A percentile compares a stretch with the other conserved stretches of the same genome.
Conservation (phyloP, 768 basidiomycete genomes). For the Rhizopogon sp. region DNA sequence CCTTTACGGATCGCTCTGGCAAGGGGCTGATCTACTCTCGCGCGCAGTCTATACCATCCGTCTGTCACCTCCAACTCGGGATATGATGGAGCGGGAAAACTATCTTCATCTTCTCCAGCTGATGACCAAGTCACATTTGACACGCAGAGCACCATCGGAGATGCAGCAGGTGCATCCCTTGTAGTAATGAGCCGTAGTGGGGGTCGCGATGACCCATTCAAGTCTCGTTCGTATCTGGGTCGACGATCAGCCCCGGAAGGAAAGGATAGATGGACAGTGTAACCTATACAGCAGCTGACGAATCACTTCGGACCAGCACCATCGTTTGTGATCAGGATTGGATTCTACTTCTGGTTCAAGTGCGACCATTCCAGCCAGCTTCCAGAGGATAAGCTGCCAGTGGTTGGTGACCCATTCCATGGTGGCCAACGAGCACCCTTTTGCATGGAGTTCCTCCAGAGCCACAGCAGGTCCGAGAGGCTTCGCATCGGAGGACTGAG, state of each 20-base stretch:
- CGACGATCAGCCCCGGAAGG: not conserved
- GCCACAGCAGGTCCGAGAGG: constrained; percentile 50
- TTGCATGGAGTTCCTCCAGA: constrained; percentile 45
- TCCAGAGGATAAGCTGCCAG: constrained; percentile 91
- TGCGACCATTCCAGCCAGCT: constrained; percentile 79
- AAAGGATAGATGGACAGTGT: constrained; percentile 7
- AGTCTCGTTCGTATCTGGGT: constrained; percentile 82
- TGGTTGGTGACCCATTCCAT: constrained; percentile 89
- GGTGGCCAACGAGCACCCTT: constrained; percentile 65
- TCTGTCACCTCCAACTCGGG: constrained; percentile 89
- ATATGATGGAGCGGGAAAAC: constrained; percentile 30
- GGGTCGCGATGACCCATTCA: constrained; percentile 74
- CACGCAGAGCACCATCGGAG: constrained; percentile 83
- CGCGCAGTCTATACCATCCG: constrained; percentile 90
- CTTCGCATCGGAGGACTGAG: constrained; percentile 13
- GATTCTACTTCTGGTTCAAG: constrained; percentile 61
- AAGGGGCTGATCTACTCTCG: constrained; percentile 70
- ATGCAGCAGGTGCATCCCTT: constrained; percentile 73
- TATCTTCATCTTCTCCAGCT: constrained; percentile 31
- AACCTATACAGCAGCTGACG: constrained; percentile 85
- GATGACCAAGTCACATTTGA: constrained; percentile 62
- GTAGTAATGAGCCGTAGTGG: constrained; percentile 77
- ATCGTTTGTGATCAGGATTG: constrained; percentile 45
- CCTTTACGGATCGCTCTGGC: constrained; percentile 64
- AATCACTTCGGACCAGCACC: constrained; percentile 82